Evolutionary conservation across 78 protist species (phyloP).

Genomic region (Dictyostelium intermedium): DNA sequence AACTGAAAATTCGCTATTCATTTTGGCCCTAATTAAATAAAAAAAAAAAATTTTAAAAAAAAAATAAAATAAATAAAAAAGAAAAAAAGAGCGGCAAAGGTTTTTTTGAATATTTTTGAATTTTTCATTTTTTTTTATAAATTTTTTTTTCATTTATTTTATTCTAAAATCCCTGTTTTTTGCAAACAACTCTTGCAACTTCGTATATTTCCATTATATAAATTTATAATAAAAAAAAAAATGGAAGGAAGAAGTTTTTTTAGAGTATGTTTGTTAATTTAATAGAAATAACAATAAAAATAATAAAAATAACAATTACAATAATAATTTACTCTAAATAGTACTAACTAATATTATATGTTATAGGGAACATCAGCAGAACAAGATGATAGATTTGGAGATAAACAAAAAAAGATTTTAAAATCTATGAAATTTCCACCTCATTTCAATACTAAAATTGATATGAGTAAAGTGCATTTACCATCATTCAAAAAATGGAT

Average conservation of each 20-base stretch:
- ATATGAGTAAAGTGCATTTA: conserved; percentile 50
- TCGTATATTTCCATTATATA: neutral
- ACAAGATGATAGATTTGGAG: conserved; percentile 87
- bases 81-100: neutral
- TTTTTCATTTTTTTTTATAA: neutral
- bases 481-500: conserved; percentile 58
- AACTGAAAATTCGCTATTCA: conserved; percentile 1
- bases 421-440: conserved; percentile 79
- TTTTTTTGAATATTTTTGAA: neutral
- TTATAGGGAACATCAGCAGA: conserved; percentile 84
- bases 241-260: conserved; percentile 36
- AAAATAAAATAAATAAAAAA: too few relatives aligned
- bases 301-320: neutral
- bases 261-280: neutral
- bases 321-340: too few relatives aligned
- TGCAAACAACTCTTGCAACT: neutral
- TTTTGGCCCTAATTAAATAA: neutral
- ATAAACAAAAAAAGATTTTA: conserved; percentile 86
- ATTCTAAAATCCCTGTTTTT: neutral
- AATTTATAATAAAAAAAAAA: neutral
- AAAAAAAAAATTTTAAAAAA: too few relatives aligned
- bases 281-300: neutral
- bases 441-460: conserved; percentile 62
- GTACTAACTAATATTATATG: neutral
- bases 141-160: neutral